Conservation (phyloP, 208 protist species). For the Trypanosoma lewisi region DNA sequence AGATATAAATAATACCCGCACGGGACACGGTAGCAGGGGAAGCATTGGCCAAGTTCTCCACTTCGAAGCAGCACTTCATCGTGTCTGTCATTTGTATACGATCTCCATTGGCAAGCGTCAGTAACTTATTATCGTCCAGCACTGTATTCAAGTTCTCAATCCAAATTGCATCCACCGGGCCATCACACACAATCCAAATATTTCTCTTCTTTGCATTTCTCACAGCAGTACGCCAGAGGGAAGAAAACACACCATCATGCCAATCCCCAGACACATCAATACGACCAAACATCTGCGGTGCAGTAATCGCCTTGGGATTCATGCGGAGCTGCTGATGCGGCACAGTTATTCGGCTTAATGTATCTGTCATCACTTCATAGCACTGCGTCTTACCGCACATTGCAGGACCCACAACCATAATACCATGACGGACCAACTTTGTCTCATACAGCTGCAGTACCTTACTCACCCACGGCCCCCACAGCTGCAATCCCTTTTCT, state of each 20-base stretch:
- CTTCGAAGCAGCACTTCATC: conserved; percentile 97
- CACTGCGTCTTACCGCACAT: conserved; percentile 95
- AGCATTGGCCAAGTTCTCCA: conserved; percentile 98
- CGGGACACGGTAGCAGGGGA: conserved; percentile 99
- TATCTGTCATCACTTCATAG: conserved; percentile 91
- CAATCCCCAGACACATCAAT: conserved; percentile 95
- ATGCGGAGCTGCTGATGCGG: conserved; percentile 92
- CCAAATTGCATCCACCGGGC: conserved; percentile 98
- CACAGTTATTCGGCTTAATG: conserved; percentile 80
- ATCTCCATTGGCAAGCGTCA: conserved; percentile 98
- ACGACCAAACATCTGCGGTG: conserved; percentile 95
- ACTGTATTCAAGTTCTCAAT: conserved; percentile 99
- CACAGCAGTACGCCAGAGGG: conserved; percentile 89
- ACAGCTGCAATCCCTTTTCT: conserved; percentile 84
- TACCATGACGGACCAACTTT: conserved; percentile 93
- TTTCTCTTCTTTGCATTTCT: conserved; percentile 89
- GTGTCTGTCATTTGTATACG: conserved; percentile 96
- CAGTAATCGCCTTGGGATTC: conserved; percentile 96
- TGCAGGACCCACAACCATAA: conserved; percentile 94
- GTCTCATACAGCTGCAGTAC: conserved; percentile 95
- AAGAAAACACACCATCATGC: conserved; percentile 95
- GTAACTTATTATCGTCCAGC: conserved; percentile 98
- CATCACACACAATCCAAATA: conserved; percentile 97
- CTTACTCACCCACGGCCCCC: conserved; percentile 90
- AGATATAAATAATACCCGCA: conserved; percentile 97